Evolutionary conservation across 2,329 filamentous ascomycete species (phyloP), one percentile per base, ranked within the genome.

Genomic region (Calonectria hongkongensis): DNA sequence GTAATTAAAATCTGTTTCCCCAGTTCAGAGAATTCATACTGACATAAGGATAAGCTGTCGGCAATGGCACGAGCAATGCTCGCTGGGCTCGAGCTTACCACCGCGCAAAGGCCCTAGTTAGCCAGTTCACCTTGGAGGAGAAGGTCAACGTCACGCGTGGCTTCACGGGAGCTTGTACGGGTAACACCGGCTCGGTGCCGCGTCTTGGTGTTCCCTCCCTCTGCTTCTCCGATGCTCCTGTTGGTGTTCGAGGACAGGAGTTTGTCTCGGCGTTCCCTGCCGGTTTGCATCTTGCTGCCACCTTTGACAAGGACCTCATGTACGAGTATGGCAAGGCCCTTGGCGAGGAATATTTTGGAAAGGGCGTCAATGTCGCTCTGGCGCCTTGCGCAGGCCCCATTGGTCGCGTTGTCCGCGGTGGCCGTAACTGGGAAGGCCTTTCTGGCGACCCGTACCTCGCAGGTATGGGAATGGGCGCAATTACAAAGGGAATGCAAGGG

Each of bases 101-200:
- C 25, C 93, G 94, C 83, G 96, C 96, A 1, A 91, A 90, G 76
- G 90, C 89, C 3, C 96, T 98, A 80, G 95, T 98, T 50, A 93
- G 93, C 13, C 92, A 95, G 82, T 85, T 98, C 84, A 98, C 95
- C 0, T 88, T 98, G 36, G 82, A 92, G 13, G 96, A 98, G 84
- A 98, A 98, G 86, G 95, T 98, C 84, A 98, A 98, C 83, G 83
- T 99, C 75, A 98, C 96, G 2, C 98, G 96, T 0, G 96, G 96
- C 83, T 91, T 94, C 75, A 95, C 95, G 58, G 94, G 94, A 73
- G 88, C 89, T 74, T 97, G 95, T 78, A 95, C 97, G 10, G 95
- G 95, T 73, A 93, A 97, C 77, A 87, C 87, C 15, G 94, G 94
- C 47, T 86, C 93, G 7, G 88, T 95, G 47, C 93, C 93, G 16